A percentile compares a stretch with the other conserved stretches of the same genome.
Evolutionary conservation across 495 filamentous ascomycete species (phyloP).

Genomic region (Penicillium tannophilum): DNA sequence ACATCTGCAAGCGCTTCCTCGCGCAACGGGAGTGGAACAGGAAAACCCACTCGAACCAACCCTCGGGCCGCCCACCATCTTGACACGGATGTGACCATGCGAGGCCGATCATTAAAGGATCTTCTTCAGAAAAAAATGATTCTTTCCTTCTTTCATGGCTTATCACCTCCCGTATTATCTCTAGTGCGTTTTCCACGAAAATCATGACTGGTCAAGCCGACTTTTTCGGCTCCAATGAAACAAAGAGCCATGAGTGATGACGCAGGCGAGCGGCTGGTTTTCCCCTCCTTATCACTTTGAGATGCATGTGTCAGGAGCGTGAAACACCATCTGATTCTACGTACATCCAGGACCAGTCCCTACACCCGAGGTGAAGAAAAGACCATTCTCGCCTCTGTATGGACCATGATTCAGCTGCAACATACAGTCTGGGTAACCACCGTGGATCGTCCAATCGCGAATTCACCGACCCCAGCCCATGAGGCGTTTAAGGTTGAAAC

Average conservation of each 20-base stretch:
- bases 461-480: slow-evolving; percentile 9
- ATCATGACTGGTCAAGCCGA: neutral
- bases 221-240: slow-evolving; percentile 3
- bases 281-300: neutral
- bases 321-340: neutral
- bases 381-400: neutral
- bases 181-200: slow-evolving; percentile 1
- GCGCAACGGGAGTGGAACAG: slow-evolving; percentile 16
- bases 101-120: slow-evolving; percentile 22
- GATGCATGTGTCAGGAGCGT: slow-evolving; percentile 6
- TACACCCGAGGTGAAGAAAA: neutral
- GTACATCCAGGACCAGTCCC: neutral
- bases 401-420: neutral
- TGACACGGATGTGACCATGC: slow-evolving; percentile 20
- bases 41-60: slow-evolving; percentile 1
- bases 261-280: neutral
- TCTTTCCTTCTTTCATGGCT: neutral
- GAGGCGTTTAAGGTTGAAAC: slow-evolving; percentile 17
- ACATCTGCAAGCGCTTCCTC: slow-evolving; percentile 19
- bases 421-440: neutral
- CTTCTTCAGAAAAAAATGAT: slow-evolving; percentile 9
- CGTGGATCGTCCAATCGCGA: slow-evolving; percentile 13
- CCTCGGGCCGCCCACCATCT: slow-evolving; percentile 16
- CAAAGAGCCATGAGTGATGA: slow-evolving; percentile 4
- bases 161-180: neutral